Conservation (phyloP, 2,329 filamentous ascomycete genomes). For the Chalaropsis ovoidea region DNA sequence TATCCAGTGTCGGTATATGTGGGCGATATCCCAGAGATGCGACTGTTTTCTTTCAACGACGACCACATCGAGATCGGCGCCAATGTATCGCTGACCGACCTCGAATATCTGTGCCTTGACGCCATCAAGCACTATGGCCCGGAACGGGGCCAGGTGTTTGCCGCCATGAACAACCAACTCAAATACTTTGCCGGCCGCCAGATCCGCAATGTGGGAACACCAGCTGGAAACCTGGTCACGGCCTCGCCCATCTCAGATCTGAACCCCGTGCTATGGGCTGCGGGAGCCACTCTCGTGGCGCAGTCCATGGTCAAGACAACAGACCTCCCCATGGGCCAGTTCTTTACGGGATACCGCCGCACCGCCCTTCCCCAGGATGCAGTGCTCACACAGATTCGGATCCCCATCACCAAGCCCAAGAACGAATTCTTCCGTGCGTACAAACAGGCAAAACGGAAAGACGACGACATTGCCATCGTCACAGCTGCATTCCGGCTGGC, state of each 20-base stretch:
- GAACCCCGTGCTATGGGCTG: constrained; percentile 85
- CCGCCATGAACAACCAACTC: constrained; percentile 86
- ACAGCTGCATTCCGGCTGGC: constrained; percentile 73
- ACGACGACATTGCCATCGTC: constrained; percentile 97
- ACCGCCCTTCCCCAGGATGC: constrained; percentile 74
- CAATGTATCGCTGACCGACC: constrained; percentile 83
- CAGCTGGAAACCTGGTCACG: constrained; percentile 86
- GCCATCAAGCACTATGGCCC: constrained; percentile 70
- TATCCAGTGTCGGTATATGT: constrained; percentile 87
- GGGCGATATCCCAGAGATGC: constrained; percentile 81
- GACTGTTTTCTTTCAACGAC: constrained; percentile 68
- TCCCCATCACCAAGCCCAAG: constrained; percentile 63
- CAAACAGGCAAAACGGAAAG: constrained; percentile 93
- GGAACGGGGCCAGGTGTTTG: constrained; percentile 64
- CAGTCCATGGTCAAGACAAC: constrained; percentile 63
- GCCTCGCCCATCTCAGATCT: constrained; percentile 94
- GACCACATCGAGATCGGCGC: constrained; percentile 84
- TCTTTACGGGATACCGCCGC: constrained; percentile 83
- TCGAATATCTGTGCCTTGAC: constrained; percentile 73
- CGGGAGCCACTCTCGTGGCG: constrained; percentile 70
- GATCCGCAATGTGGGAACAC: constrained; percentile 94
- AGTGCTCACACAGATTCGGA: constrained; percentile 76
- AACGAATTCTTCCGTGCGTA: constrained; percentile 82
- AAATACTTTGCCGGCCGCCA: constrained; percentile 91
- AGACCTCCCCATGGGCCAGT: constrained; percentile 82